Base-by-base conservation (phyloP, 1,284 basidiomycete species). In the Peniophora sp. region DNA sequence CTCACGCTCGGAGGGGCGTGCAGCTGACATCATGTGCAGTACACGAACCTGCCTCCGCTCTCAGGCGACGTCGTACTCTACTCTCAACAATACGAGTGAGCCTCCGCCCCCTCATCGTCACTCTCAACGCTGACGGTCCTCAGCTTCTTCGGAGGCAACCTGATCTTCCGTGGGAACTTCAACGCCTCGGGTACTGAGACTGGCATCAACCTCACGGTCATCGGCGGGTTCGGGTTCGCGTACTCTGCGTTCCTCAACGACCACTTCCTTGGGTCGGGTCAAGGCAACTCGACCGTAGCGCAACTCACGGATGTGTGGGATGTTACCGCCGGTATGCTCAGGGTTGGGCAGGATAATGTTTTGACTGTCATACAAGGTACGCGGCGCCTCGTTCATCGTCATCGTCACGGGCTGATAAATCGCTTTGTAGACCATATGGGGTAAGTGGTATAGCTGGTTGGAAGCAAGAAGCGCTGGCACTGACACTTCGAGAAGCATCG, bases 81-180 rank as follows among this genome's bases (percentile, higher is more conserved):
- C 56, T 74, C 73, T 1, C 74, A 76, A 48, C 73, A 77, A 64
- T 76, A 76, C 51, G 74, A 73, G 74, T 75, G 54, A 22, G 64
- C 52, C 18, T 15, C 5, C 15, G 6, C 5, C 36, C 3, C 24
- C 36, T 41, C 5, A n/a, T 41, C 8, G 37, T 5, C 15, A n/a
- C 5, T n/a, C 18, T 41, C 5, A 5, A 8, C n/a, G n/a, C 18
- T 20, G 5, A 41, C 15, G n/a, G n/a, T 15, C 6, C 24, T 14
- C 53, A 72, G 72, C 9, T 74, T 75, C 57, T 75, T 74, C 51
- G 73, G 71, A 6, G 73, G 73, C 1, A 70, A 75, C 52, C 61
- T 78, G 24, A 69, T 80, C 42, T 80, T 71, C 62, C 69, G 77
- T 18, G 78, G 76, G 11, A 71, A 72, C 49, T 81, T 81, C 60